These are phyloP conservation scores for Blastocladiella britannica DNA, from an alignment of 192 early-diverging fungal species.

Conservation along the genomic window DNA sequence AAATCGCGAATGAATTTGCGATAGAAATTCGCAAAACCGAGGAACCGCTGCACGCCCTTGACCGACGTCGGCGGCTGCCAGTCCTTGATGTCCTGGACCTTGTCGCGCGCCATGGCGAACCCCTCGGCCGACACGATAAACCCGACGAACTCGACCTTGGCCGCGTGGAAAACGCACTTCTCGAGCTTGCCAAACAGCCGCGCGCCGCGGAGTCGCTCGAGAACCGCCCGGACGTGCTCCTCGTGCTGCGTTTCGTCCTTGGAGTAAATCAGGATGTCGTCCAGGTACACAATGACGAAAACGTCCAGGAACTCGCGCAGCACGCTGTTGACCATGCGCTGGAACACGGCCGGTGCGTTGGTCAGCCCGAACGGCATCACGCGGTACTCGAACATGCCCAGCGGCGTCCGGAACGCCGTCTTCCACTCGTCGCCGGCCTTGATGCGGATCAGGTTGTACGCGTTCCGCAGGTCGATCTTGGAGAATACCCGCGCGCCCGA, in stretches of 20 bases:
- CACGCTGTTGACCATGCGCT: conserved; percentile 22
- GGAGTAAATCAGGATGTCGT: conserved; percentile 16
- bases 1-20: conserved; percentile 12
- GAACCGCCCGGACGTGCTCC: not conserved
- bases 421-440: conserved; percentile 12
- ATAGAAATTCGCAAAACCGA: conserved; percentile 15
- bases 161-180: too few relatives aligned
- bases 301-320: conserved; percentile 15
- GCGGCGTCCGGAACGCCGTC: conserved; percentile 19
- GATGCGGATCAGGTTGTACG: conserved; percentile 22
- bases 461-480: conserved; percentile 10
- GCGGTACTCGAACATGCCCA: conserved; percentile 22
- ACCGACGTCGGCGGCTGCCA: conserved; percentile 8
- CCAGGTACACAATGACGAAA: conserved; percentile 15
- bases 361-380: conserved; percentile 43
- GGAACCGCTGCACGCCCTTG: conserved; percentile 9
- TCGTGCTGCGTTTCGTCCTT: conserved; percentile 7
- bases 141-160: too few relatives aligned
- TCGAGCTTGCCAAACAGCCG: too few relatives aligned
- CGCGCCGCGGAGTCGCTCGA: too few relatives aligned
- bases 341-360: conserved; percentile 36
- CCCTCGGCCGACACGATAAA: conserved; percentile 10
- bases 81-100: conserved; percentile 6
- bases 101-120: conserved; percentile 6
- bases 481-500: not conserved